Percentiles rank a stretch among this genome's conserved stretches.
Conservation (phyloP, 192 early-diverging fungal species). For the Thoreauomyces humboldtii region DNA sequence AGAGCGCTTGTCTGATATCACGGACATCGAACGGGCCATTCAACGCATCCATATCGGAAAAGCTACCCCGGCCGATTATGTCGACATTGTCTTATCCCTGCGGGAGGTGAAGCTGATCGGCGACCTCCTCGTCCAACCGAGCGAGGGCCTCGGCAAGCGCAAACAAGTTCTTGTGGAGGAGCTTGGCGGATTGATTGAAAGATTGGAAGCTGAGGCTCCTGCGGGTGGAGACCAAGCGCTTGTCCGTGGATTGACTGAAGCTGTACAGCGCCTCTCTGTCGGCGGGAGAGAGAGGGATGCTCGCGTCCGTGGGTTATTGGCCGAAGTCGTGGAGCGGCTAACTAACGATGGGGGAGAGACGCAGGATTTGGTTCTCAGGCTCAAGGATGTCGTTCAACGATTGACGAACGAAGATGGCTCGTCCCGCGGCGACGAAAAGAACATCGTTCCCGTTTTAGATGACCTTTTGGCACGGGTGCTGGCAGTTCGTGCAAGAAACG, state of each 20-base stretch:
- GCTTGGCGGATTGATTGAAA: constrained; percentile 1
- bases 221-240: too few relatives aligned
- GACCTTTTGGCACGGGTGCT: too few relatives aligned
- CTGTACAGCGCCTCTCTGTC: too few relatives aligned
- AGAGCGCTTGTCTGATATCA: constrained; percentile 33
- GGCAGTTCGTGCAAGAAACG: too few relatives aligned
- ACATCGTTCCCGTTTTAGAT: too few relatives aligned
- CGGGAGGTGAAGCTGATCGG: not conserved
- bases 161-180: constrained; percentile 6
- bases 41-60: constrained; percentile 36
- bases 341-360: not conserved
- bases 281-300: too few relatives aligned
- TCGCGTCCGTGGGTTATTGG: not conserved
- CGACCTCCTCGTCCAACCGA: not conserved
- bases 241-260: too few relatives aligned
- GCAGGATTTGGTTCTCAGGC: too few relatives aligned
- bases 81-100: constrained; percentile 28
- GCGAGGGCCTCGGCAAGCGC: constrained; percentile 21
- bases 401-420: not conserved
- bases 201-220: too few relatives aligned
- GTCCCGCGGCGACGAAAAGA: too few relatives aligned
- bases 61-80: constrained; percentile 24
- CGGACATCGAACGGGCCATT: constrained; percentile 39
- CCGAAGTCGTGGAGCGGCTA: not conserved
- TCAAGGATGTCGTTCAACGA: too few relatives aligned